Evolutionary conservation across 352 stramenopile genomes (phyloP).

Genomic region (Aphanomyces cochlioides): DNA sequence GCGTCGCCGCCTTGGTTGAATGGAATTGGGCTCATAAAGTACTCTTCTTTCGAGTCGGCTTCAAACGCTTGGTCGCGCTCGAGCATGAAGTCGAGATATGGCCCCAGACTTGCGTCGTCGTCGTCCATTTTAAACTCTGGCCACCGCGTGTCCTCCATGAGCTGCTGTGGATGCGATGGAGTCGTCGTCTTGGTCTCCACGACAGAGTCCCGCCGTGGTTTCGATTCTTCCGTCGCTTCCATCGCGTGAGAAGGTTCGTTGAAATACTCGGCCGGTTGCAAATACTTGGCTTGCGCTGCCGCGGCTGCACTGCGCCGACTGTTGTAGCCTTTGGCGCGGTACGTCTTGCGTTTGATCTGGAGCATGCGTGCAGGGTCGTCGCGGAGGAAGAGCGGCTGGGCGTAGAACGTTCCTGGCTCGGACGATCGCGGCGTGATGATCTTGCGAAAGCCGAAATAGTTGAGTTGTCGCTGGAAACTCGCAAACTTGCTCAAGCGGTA

Average conservation of each 20-base stretch:
- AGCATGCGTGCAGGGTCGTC: conserved; percentile 61
- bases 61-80: too few species aligned
- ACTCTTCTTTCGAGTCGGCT: too few species aligned
- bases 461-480: conserved; percentile 70
- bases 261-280: too few species aligned
- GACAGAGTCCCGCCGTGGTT: background rate
- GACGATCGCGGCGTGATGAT: conserved; percentile 50
- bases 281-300: background rate
- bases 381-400: conserved; percentile 58
- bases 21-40: too few species aligned
- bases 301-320: background rate
- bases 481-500: conserved; percentile 79
- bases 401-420: conserved; percentile 59
- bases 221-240: background rate
- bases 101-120: too few species aligned
- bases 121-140: too few species aligned
- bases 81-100: too few species aligned
- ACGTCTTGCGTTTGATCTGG: conserved; percentile 61
- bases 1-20: too few species aligned
- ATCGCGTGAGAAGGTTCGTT: too few species aligned
- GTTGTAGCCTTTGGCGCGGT: conserved; percentile 18
- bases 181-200: background rate
- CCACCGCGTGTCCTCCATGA: too few species aligned
- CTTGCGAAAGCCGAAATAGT: conserved; percentile 82
- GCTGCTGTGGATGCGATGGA: too few species aligned